A percentile compares a stretch with the other conserved stretches of the same genome.
Evolutionary conservation across 2,329 filamentous ascomycete species (phyloP).

Genomic region (Botrytis galanthina): DNA sequence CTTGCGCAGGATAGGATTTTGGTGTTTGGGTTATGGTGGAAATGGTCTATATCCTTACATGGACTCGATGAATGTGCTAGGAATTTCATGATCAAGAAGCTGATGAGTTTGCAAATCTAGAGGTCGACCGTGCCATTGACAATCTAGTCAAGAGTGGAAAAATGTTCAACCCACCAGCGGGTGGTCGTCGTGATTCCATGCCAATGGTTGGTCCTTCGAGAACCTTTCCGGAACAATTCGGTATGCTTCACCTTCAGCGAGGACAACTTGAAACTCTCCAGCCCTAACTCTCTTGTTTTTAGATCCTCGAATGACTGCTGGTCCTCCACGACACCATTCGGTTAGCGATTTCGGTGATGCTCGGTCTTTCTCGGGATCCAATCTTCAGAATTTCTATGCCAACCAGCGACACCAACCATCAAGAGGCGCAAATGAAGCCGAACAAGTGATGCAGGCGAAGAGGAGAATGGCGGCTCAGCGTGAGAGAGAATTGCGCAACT

Average conservation of each 20-base stretch:
- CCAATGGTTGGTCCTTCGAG: slow-evolving; percentile 58
- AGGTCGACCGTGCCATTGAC: slow-evolving; percentile 93
- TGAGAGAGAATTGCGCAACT: slow-evolving; percentile 98
- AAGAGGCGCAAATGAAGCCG: slow-evolving; percentile 82
- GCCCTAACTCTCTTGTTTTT: slow-evolving; percentile 24
- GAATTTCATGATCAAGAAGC: slow-evolving; percentile 11
- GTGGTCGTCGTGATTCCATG: slow-evolving; percentile 78
- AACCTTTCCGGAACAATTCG: slow-evolving; percentile 54
- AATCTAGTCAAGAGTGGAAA: slow-evolving; percentile 97
- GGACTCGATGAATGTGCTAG: not conserved
- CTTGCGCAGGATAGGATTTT: not conserved
- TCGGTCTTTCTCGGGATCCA: slow-evolving; percentile 70
- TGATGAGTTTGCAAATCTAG: slow-evolving; percentile 47
- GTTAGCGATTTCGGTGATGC: slow-evolving; percentile 75
- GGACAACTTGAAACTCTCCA: not conserved
- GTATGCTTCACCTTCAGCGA: slow-evolving; percentile 47
- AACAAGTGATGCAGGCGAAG: slow-evolving; percentile 99
- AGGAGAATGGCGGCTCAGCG: slow-evolving; percentile 98
- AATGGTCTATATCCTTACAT: not conserved
- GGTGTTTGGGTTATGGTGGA: not conserved
- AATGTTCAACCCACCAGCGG: slow-evolving; percentile 61
- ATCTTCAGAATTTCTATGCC: slow-evolving; percentile 92
- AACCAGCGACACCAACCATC: slow-evolving; percentile 86
- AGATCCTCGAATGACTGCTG: slow-evolving; percentile 69
- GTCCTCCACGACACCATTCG: slow-evolving; percentile 74